Evolutionary conservation across 129 eudicot species (phyloP).

Genomic region (Kitagawia praeruptora): DNA sequence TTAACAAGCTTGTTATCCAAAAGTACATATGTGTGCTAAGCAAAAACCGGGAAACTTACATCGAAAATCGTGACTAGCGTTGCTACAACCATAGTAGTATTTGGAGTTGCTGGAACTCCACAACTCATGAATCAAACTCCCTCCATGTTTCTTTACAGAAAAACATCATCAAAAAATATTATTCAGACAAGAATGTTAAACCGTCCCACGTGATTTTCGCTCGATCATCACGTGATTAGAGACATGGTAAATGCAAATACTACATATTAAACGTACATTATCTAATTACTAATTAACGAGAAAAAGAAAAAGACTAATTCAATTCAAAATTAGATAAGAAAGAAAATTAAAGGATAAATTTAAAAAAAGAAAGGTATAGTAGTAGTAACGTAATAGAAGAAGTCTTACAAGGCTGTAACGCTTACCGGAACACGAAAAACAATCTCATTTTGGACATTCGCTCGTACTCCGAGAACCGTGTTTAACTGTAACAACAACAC

Average conservation of each 20-base stretch:
- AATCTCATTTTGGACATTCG: slow-evolving; percentile 25
- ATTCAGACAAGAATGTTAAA: not conserved
- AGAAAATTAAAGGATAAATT: not conserved
- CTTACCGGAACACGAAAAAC: slow-evolving; percentile 42
- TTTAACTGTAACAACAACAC: slow-evolving; percentile 21
- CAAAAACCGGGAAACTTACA: slow-evolving; percentile 13
- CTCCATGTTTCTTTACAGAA: slow-evolving; percentile 19
- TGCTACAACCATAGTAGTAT: slow-evolving; percentile 53
- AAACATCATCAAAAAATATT: slow-evolving; percentile 6
- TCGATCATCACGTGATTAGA: slow-evolving; percentile 2
- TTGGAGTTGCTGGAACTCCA: slow-evolving; percentile 41
- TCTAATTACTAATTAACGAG: not conserved
- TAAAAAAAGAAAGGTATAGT: not conserved
- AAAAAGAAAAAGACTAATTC: not conserved
- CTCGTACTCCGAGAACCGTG: slow-evolving; percentile 19
- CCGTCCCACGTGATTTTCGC: not conserved
- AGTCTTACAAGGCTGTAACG: slow-evolving; percentile 5
- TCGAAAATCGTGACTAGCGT: slow-evolving; percentile 30
- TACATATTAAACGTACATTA: not conserved
- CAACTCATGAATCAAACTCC: slow-evolving; percentile 31
- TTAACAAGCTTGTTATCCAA: not conserved
- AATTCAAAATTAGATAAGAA: not conserved
- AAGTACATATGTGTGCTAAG: too few species aligned
- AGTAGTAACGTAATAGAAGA: slow-evolving; percentile 8
- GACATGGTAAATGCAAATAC: not conserved